Base-by-base conservation (phyloP, 1,139 yeast genomes). In the Pichia sp. region DNA sequence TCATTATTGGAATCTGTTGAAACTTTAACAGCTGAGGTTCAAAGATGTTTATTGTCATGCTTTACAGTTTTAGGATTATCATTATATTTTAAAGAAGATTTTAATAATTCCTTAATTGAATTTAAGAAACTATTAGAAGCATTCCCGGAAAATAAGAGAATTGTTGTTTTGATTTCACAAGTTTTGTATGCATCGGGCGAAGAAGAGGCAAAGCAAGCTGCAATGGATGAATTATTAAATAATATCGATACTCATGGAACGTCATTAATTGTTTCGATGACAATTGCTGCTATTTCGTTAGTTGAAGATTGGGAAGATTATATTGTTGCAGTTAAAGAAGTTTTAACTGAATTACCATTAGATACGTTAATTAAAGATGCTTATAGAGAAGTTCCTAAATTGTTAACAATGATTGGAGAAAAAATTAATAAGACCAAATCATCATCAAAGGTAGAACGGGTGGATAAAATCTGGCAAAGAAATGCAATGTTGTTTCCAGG, bases 281-380 rank as follows among this genome's bases (percentile, higher is more conserved):
- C 90, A 0, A 73, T 91, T 46, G 96, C 96, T 7, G 93, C 95
- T 0, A 82, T 91, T 44, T 83, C 95, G 0, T 67, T 91, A 7
- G 74, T 81, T 18, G 90, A 87, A 49, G 71, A 78, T 47, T 71
- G 81, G 58, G 73, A 71, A 0, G 89, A 85, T 31, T 76, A 87
- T 58, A 70, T 79, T 45, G 79, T 74, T 2, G 83, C 95, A 0
- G 77, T 88, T 22, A 76, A 76, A 51, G 86, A 83, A 29, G 96
- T 89, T 64, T 70, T 91, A 45, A 73, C 71, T 28, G 70, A 73
- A 0, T 66, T 88, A 44, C 67, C 83, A 2, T 64, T 84, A 42
- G 63, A 65, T 0, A 79, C 75, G 33, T 48, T 59, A n/a, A 70
- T 75, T 11, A 66, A 67, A 2, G 95, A 86, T 58, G 68, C 73